Percentiles rank a stretch among this genome's conserved stretches.
Evolutionary conservation across 257 asterid genomes (phyloP).

Genomic region (Gentiana macrophylla): DNA sequence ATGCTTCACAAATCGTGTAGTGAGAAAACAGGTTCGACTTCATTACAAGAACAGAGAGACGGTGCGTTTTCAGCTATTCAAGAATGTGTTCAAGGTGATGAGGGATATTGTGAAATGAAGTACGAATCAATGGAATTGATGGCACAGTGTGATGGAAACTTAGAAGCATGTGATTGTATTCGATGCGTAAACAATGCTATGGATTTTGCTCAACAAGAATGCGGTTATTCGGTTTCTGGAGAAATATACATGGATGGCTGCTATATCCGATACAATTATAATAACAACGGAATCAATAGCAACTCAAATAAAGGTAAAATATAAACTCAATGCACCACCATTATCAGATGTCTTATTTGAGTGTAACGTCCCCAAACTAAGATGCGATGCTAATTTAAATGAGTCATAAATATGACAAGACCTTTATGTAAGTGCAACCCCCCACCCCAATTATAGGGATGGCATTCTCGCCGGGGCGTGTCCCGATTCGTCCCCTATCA

Average conservation of each 20-base stretch:
- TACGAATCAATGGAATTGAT: conserved; percentile 24
- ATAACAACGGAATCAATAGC: conserved; percentile 10
- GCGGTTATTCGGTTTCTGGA: conserved; percentile 41
- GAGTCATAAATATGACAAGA: no score
- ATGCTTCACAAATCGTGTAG: conserved; percentile 46
- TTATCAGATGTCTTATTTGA: not conserved
- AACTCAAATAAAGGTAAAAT: conserved; percentile 27
- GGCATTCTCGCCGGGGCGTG: no score
- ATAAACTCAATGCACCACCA: not conserved
- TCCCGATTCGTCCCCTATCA: no score
- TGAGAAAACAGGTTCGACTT: conserved; percentile 1
- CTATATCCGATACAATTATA: conserved; percentile 32
- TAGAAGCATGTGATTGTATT: conserved; percentile 48
- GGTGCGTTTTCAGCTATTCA: conserved; percentile 47
- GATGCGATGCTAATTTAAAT: no score
- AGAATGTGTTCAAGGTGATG: conserved; percentile 25
- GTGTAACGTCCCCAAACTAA: no score
- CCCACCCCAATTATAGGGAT: no score
- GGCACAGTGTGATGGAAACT: conserved; percentile 47
- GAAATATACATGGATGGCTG: conserved; percentile 51
- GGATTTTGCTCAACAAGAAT: conserved; percentile 35
- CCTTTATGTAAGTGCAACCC: no score
- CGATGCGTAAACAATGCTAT: conserved; percentile 40
- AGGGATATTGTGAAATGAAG: conserved; percentile 39
- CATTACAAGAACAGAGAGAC: conserved; percentile 32